phyloP scores from a whole-genome alignment of 2,329 filamentous ascomycete genomes.

The Pseudogymnoascus sp. region DNA sequence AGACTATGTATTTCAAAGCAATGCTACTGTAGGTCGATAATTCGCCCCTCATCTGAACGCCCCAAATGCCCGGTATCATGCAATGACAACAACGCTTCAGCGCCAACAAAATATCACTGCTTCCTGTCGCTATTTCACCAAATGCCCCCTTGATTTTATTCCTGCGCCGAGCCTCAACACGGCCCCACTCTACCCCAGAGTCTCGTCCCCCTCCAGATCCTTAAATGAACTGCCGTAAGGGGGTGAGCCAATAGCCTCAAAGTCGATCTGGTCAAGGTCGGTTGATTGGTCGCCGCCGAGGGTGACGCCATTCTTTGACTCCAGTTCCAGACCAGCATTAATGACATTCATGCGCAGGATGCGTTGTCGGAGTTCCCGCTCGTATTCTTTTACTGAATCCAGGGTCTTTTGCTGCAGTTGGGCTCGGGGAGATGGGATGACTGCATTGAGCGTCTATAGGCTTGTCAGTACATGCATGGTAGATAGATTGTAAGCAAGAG shows the following conservation, averaged over 20 bases:
- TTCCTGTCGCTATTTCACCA: not conserved
- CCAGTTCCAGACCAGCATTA: slow-evolving; percentile 65
- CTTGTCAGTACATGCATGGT: slow-evolving; percentile 14
- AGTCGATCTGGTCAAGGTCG: not conserved
- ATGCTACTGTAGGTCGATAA: not conserved
- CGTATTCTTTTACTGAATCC: slow-evolving; percentile 60
- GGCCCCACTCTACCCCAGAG: slow-evolving; percentile 8
- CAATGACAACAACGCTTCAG: slow-evolving; percentile 8
- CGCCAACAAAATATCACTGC: slow-evolving; percentile 4
- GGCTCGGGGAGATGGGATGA: slow-evolving; percentile 56
- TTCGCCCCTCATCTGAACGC: not conserved
- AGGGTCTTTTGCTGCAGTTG: slow-evolving; percentile 65
- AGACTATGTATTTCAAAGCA: slow-evolving; percentile 2
- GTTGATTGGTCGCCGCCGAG: not conserved
- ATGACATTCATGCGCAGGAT: slow-evolving; percentile 70
- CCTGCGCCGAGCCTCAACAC: slow-evolving; percentile 2
- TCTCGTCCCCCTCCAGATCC: slow-evolving; percentile 6
- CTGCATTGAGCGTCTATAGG: slow-evolving; percentile 60
- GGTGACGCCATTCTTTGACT: slow-evolving; percentile 24
- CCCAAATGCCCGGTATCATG: slow-evolving; percentile 8
- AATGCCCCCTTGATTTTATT: not conserved
- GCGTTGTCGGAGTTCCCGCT: slow-evolving; percentile 65
- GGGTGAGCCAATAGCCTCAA: not conserved
- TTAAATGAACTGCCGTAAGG: not conserved
- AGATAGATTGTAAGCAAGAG: not conserved